These are phyloP conservation scores for Babesia ovata DNA, from an alignment of 169 alveolate species.

Conservation along the genomic window DNA sequence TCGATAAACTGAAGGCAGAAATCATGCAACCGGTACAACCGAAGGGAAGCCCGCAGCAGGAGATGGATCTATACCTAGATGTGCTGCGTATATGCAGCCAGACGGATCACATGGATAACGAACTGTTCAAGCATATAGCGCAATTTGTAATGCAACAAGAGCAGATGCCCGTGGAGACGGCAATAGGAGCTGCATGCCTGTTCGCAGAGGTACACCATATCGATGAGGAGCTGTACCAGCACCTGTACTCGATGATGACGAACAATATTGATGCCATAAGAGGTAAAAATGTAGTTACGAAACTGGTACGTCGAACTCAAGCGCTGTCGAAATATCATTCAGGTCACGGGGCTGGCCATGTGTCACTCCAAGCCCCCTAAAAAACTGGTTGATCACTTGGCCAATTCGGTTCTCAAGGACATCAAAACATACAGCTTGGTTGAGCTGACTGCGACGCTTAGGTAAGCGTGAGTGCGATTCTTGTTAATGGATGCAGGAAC, in stretches of 20 bases:
- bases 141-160: conserved; percentile 1
- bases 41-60: not conserved
- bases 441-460: conserved; percentile 13
- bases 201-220: conserved; percentile 24
- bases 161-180: not conserved
- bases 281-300: conserved; percentile 46
- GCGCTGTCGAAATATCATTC: not conserved
- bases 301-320: not conserved
- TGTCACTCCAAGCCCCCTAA: conserved; percentile 23
- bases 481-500: conserved; percentile 3
- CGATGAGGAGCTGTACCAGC: conserved; percentile 33
- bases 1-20: conserved; percentile 18
- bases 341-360: not conserved
- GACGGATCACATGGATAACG: conserved; percentile 37
- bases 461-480: not conserved
- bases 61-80: conserved; percentile 8
- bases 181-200: not conserved
- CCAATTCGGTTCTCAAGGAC: not conserved
- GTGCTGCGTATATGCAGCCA: conserved; percentile 34
- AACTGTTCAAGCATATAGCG: conserved; percentile 31
- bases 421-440: conserved; percentile 8
- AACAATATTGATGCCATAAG: conserved; percentile 37
- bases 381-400: conserved; percentile 33
- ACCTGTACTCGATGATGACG: conserved; percentile 22
- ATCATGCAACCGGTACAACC: not conserved